These are phyloP conservation scores for Glomus cerebriforme DNA, from an alignment of 192 early-diverging fungal species.

Conservation along the genomic window DNA sequence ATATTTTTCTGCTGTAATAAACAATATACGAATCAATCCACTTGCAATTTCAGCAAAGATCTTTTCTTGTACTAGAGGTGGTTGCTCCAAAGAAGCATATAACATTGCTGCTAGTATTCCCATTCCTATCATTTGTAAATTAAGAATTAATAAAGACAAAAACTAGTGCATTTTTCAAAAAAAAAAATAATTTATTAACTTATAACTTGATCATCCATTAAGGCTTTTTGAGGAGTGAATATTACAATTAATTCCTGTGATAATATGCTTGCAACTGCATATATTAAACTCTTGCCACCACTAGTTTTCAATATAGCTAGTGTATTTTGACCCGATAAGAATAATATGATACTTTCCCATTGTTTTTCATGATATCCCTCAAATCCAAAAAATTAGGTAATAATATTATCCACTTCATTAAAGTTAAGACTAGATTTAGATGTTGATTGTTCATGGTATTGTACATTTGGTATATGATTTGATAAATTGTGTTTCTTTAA, in stretches of 20 bases:
- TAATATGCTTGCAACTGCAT: conserved; percentile 1
- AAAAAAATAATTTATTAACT: not conserved
- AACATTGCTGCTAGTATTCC: conserved; percentile 9
- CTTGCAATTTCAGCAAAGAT: conserved; percentile 6
- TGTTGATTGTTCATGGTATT: not conserved
- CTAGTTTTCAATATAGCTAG: conserved; percentile 2
- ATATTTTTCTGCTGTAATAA: conserved; percentile 2
- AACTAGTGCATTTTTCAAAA: not conserved
- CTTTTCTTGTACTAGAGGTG: not conserved
- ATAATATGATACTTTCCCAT: conserved; percentile 1
- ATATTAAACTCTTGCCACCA: not conserved
- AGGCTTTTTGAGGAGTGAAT: not conserved
- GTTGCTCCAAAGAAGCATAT: not conserved
- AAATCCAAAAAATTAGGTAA: conserved; percentile 3
- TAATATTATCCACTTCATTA: not conserved
- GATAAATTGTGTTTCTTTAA: conserved; percentile 1
- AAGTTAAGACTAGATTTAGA: not conserved
- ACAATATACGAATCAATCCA: not conserved
- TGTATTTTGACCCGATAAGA: not conserved
- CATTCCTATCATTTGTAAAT: conserved; percentile 1
- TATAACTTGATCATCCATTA: not conserved
- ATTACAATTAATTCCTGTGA: not conserved
- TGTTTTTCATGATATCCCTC: not conserved
- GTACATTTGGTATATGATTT: not conserved
- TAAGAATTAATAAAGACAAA: not conserved